Base-by-base conservation (phyloP, 1,284 basidiomycete species). In the Trichosporon coremiiforme region DNA sequence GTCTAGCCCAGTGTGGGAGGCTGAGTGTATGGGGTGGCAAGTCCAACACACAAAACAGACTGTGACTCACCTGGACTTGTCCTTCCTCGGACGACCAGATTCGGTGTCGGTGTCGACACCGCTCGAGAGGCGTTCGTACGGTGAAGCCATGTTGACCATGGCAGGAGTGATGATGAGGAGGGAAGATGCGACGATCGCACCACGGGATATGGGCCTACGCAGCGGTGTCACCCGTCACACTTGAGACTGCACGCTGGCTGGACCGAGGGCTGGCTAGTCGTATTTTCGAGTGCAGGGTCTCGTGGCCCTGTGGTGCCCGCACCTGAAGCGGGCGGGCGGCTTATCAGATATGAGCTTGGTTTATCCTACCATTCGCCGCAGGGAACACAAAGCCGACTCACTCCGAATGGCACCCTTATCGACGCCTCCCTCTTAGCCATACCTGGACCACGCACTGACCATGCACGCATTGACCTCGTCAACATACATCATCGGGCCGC, bases 341-440 rank as follows among this genome's bases (percentile, higher is more conserved):
- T 53, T 53, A 53, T 53, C 47, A 53, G 47, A 53, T 53, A 53
- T 53, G 47, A 53, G 47, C 47, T 53, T 53, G 47, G 47, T 53
- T 53, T 53, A 53, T 53, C 47, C 47, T 20, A 47, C 17, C 20
- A 53, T 45, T 45, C 47, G 20, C 20, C 47, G 47, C 47, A 53
- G n/a, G 45, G 33, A 9, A 22, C 47, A 8, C 47, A 53, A 53
- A 53, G 47, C 47, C 47, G 47, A 53, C 47, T 2, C 47, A 12
- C 15, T 9, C 47, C 47, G 47, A 53, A n/a, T 22, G 4, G 20
- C 1, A 1, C 20, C 47, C 20, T 53, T 53, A 53, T 53, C 47
- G 20, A 53, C 20, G 47, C 47, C 47, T 9, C 47, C 47, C 47
- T 17, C 47, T 53, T 53, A 53, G 47, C 20, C 47, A 53, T 22